A percentile compares a stretch with the other conserved stretches of the same genome.
phyloP scores from a whole-genome alignment of 2,329 filamentous ascomycete genomes.

The Aspergillus nomiae region DNA sequence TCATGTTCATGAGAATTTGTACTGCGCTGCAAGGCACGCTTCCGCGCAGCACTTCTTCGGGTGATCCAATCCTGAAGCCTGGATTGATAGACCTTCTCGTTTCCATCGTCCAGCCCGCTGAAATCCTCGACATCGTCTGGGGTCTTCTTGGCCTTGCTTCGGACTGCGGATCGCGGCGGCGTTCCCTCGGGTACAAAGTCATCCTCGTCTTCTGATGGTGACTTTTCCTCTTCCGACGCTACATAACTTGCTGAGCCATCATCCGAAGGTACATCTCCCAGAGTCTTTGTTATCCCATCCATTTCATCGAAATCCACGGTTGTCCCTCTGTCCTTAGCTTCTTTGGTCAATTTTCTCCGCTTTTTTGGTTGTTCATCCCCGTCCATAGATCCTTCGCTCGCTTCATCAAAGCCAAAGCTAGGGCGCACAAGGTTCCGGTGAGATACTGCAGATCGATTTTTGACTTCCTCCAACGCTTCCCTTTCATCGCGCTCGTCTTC shows the following conservation, averaged over 20 bases:
- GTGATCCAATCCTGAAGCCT: slow-evolving; percentile 76
- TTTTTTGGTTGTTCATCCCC: slow-evolving; percentile 33
- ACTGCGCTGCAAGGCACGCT: slow-evolving; percentile 41
- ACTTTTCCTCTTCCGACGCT: slow-evolving; percentile 32
- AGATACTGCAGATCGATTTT: slow-evolving; percentile 54
- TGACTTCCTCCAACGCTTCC: slow-evolving; percentile 49
- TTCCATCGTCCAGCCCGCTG: slow-evolving; percentile 79
- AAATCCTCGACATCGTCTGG: slow-evolving; percentile 55
- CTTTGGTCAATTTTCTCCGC: slow-evolving; percentile 34
- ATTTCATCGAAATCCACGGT: slow-evolving; percentile 5
- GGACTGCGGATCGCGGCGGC: slow-evolving; percentile 19
- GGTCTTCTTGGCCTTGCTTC: slow-evolving; percentile 32
- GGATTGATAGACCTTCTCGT: slow-evolving; percentile 76
- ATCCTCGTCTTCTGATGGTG: slow-evolving; percentile 39
- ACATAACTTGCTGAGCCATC: slow-evolving; percentile 38
- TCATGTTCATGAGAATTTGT: slow-evolving; percentile 45
- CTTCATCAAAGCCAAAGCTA: slow-evolving; percentile 63
- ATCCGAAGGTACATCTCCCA: slow-evolving; percentile 23
- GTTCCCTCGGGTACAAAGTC: slow-evolving; percentile 34
- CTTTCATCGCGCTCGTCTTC: slow-evolving; percentile 66
- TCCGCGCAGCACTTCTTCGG: slow-evolving; percentile 62
- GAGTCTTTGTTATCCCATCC: slow-evolving; percentile 10
- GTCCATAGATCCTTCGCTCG: slow-evolving; percentile 32
- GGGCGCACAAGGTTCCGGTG: slow-evolving; percentile 74
- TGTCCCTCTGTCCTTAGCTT: neutral